Percentiles rank a stretch among this genome's conserved stretches.
These are phyloP conservation scores for Rhynchospora tenuis DNA, from an alignment of 176 grass and related monocot genomes.

Conservation along the genomic window DNA sequence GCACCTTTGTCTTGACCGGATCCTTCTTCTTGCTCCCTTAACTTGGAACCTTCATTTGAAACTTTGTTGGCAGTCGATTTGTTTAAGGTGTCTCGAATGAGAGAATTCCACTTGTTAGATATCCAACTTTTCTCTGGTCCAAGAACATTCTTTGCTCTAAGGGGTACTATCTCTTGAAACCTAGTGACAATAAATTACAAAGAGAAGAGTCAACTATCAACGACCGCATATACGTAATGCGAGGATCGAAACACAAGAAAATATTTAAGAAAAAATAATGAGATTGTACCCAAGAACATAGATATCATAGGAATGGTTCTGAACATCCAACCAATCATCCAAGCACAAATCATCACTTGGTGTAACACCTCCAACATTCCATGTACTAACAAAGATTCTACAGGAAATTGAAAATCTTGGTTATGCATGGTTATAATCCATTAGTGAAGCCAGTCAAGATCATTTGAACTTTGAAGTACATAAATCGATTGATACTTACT, in stretches of 20 bases:
- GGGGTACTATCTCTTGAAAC: slow-evolving; percentile 95
- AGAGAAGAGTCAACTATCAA: background rate
- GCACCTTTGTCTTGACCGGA: slow-evolving; percentile 28
- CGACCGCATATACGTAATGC: background rate
- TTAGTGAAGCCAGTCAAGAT: slow-evolving; percentile 17
- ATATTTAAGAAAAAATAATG: background rate
- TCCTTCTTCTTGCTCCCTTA: background rate
- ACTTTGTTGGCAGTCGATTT: slow-evolving; percentile 13
- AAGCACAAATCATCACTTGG: slow-evolving; percentile 67
- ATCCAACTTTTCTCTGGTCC: slow-evolving; percentile 58
- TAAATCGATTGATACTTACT: slow-evolving; percentile 33
- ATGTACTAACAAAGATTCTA: slow-evolving; percentile 84
- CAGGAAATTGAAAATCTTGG: slow-evolving; percentile 15
- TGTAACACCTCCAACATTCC: slow-evolving; percentile 72
- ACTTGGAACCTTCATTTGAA: background rate
- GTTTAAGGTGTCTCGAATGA: slow-evolving; percentile 61
- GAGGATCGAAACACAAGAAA: background rate
- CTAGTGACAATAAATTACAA: slow-evolving; percentile 26
- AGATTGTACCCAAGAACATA: slow-evolving; percentile 80
- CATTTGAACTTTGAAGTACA: slow-evolving; percentile 1
- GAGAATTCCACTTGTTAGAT: slow-evolving; percentile 75
- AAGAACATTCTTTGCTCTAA: slow-evolving; percentile 76
- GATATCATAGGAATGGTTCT: slow-evolving; percentile 56
- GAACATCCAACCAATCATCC: slow-evolving; percentile 79
- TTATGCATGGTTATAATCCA: background rate